phyloP scores from a whole-genome alignment of 495 filamentous ascomycete species.

The Penicilliopsis zonata region DNA sequence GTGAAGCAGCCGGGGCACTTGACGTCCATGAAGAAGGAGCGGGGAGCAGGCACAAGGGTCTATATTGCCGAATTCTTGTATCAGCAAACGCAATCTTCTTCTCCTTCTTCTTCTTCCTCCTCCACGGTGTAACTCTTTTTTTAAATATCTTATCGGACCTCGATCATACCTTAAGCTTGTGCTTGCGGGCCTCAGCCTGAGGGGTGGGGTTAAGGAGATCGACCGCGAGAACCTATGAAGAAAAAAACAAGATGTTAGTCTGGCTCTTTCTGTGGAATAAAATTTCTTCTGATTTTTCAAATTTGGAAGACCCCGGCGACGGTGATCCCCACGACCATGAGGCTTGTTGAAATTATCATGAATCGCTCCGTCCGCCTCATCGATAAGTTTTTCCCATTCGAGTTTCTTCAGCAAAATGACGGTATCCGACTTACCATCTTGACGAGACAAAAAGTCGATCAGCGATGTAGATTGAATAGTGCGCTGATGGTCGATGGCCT shows the following conservation, averaged over 20 bases:
- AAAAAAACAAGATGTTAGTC: conserved; percentile 11
- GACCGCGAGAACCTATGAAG: conserved; percentile 90
- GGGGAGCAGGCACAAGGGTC: conserved; percentile 87
- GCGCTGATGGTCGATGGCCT: conserved; percentile 38
- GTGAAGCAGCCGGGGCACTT: conserved; percentile 99
- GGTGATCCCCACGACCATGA: conserved; percentile 8
- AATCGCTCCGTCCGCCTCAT: neutral
- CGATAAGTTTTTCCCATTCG: no score
- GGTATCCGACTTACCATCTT: conserved; percentile 30
- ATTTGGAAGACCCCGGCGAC: conserved; percentile 4
- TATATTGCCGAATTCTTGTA: conserved; percentile 19
- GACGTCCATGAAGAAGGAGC: conserved; percentile 99
- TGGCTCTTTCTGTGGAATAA: conserved; percentile 5
- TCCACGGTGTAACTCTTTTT: no score
- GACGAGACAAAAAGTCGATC: conserved; percentile 34
- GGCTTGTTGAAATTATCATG: conserved; percentile 2
- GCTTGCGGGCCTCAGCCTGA: conserved; percentile 91
- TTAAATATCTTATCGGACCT: conserved; percentile 5
- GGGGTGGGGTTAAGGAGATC: conserved; percentile 98
- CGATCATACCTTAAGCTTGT: conserved; percentile 93
- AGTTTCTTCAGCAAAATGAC: neutral
- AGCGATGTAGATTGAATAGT: conserved; percentile 33
- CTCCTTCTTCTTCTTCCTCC: no score
- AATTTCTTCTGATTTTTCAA: neutral
- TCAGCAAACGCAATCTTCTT: conserved; percentile 11